Evolutionary conservation across 495 filamentous ascomycete genomes (phyloP).

Genomic region (Penicillium egyptiacum): DNA sequence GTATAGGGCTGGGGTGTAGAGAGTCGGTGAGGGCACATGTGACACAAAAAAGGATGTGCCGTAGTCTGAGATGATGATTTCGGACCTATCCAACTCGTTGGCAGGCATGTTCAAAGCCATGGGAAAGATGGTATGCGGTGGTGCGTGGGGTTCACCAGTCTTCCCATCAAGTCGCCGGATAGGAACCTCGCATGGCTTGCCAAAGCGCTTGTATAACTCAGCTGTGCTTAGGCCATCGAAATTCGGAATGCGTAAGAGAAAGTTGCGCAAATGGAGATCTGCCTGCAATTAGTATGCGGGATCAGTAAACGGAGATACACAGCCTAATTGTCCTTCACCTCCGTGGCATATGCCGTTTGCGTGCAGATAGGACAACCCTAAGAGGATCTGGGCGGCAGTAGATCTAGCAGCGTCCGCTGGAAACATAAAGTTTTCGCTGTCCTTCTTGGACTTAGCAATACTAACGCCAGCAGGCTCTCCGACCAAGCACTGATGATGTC

Average conservation of each 20-base stretch:
- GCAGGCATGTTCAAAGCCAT: conserved; percentile 21
- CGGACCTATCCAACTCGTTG: conserved; percentile 23
- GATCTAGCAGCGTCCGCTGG: conserved; percentile 29
- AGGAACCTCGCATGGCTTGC: conserved; percentile 25
- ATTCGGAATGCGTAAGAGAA: conserved; percentile 22
- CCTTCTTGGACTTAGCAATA: conserved; percentile 31
- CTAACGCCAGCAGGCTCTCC: conserved; percentile 30
- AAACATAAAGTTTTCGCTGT: conserved; percentile 28
- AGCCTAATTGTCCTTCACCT: conserved; percentile 19
- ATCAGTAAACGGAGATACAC: conserved; percentile 10
- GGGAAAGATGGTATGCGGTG: conserved; percentile 23
- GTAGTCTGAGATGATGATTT: conserved; percentile 29
- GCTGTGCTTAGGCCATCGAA: conserved; percentile 20
- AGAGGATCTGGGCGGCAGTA: conserved; percentile 25
- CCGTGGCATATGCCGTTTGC: conserved; percentile 24
- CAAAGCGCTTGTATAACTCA: conserved; percentile 27
- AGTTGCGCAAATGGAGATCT: conserved; percentile 29
- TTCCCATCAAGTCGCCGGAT: conserved; percentile 27
- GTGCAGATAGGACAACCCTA: conserved; percentile 28
- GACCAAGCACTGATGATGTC: conserved; percentile 32
- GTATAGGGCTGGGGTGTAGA: conserved; percentile 27
- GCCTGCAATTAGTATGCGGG: conserved; percentile 14
- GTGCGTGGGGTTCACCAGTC: conserved; percentile 23
- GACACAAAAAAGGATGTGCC: conserved; percentile 26
- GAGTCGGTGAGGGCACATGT: conserved; percentile 21